Conservation (phyloP, 768 basidiomycete species). For the Leccinum variicolor region DNA sequence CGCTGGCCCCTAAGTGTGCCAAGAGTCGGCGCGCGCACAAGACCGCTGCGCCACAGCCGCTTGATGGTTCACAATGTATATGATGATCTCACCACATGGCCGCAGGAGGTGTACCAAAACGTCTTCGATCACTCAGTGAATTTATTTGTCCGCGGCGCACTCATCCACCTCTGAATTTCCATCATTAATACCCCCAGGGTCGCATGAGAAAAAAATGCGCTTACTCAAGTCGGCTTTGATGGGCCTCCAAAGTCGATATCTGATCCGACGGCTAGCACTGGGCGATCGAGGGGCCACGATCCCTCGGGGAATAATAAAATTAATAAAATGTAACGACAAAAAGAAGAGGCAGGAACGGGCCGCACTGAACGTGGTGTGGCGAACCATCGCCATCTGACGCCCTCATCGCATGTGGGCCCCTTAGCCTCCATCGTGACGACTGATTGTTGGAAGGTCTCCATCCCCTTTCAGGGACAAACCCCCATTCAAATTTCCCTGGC, state of each 20-base stretch:
- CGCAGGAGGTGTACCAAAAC: neutral
- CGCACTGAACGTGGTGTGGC: slow-evolving; percentile 5
- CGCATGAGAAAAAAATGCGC: slow-evolving; percentile 1
- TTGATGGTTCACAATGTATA: neutral
- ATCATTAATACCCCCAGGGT: neutral
- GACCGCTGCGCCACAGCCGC: slow-evolving; percentile 14
- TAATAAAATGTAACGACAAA: neutral
- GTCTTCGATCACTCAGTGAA: neutral
- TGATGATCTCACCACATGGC: neutral
- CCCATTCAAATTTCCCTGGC: slow-evolving; percentile 16
- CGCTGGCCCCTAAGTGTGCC: neutral
- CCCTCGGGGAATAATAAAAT: neutral
- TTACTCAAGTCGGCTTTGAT: neutral
- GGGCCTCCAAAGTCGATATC: neutral
- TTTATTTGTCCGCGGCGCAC: slow-evolving; percentile 11
- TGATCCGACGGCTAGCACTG: slow-evolving; percentile 9
- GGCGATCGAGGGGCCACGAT: slow-evolving; percentile 7
- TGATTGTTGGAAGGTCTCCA: neutral
- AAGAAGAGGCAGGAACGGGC: neutral
- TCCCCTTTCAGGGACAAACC: slow-evolving; percentile 11
- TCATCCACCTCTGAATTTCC: slow-evolving; percentile 1
- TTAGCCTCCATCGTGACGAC: neutral
- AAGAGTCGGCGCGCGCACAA: neutral
- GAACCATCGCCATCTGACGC: neutral
- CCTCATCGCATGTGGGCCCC: slow-evolving; percentile 5